A percentile compares a stretch with the other conserved stretches of the same genome.
phyloP scores from a whole-genome alignment of 352 stramenopile genomes.

The Globisporangium polare region DNA sequence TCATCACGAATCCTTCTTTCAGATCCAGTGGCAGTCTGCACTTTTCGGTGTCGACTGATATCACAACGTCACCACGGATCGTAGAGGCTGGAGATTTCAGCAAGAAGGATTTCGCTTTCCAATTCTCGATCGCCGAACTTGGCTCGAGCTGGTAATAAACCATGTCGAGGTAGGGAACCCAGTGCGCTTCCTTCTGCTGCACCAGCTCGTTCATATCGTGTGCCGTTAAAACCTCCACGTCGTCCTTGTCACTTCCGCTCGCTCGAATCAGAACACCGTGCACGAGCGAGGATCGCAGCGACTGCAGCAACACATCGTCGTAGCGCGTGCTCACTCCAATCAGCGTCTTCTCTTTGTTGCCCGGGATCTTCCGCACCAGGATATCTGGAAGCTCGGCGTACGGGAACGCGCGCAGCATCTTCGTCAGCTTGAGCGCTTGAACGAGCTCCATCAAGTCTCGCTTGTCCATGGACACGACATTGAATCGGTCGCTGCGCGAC shows the following conservation, averaged over 20 bases:
- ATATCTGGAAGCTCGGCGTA: constrained; percentile 63
- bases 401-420: constrained; percentile 56
- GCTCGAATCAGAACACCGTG: constrained; percentile 56
- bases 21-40: constrained; percentile 53
- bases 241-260: constrained; percentile 11
- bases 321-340: constrained; percentile 45
- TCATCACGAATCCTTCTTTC: constrained; percentile 66
- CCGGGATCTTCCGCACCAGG: constrained; percentile 36
- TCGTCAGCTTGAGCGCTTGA: constrained; percentile 36
- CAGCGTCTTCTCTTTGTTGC: constrained; percentile 39
- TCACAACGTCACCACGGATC: constrained; percentile 54
- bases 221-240: constrained; percentile 39
- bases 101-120: constrained; percentile 44
- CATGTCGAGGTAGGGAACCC: constrained; percentile 63
- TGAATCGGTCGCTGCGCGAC: constrained; percentile 30
- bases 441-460: constrained; percentile 45
- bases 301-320: constrained; percentile 57
- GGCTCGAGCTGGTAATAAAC: constrained; percentile 49
- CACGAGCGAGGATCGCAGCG: constrained; percentile 54
- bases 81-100: constrained; percentile 22
- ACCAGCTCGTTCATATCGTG: constrained; percentile 56
- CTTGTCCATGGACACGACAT: constrained; percentile 39
- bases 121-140: constrained; percentile 27
- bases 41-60: constrained; percentile 48
- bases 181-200: constrained; percentile 29